Evolutionary conservation across 2,329 filamentous ascomycete genomes (phyloP), one percentile per base, ranked within the genome.

Genomic region (Colletotrichum phormii): DNA sequence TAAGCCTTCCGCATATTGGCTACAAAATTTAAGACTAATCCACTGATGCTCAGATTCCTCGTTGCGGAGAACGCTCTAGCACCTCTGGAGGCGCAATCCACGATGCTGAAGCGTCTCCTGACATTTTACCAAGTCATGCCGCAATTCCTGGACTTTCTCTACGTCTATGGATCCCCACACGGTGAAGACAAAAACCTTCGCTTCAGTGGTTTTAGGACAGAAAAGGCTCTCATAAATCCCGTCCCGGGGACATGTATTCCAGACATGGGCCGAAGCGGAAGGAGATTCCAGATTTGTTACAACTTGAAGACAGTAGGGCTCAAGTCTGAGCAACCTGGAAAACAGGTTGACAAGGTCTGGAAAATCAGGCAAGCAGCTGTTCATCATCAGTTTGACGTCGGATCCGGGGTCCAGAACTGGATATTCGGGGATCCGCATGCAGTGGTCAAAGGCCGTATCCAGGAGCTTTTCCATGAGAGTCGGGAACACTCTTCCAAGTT

Each of bases 121-220:
- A 75, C 75, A 0, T 80, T 75, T 57, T 81, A 84, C 67, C 83
- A 84, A 71, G 80, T 85, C 18, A 84, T 84, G 82, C 82, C 83
- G 0, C 74, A 67, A 11, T 84, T 81, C 59, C 57, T 84, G 4
- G 82, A 85, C 46, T 84, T 84, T 61, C 75, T 85, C n/a, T 75
- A 77, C 3, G 75, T 80, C 0, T 85, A 84, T 68, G 83, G 83
- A 3, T 64, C 71, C 4, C 26, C 12, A 0, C 79, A 82, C 49
- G 76, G 66, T 3, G 73, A 79, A 26, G 69, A 77, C 0, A 77
- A 69, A 11, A 80, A 84, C 46, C 71, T 81, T 1, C 76, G 79
- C 3, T 84, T 82, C 73, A 82, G 79, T 62, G 80, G 80, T 0
- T 85, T 85, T 67, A 79, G 78, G 2, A 78, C 80, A 22, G 78